A percentile compares a stretch with the other conserved stretches of the same genome.
phyloP scores from a whole-genome alignment of 2,329 filamentous ascomycete genomes.

The Paecilomyces formosus region DNA sequence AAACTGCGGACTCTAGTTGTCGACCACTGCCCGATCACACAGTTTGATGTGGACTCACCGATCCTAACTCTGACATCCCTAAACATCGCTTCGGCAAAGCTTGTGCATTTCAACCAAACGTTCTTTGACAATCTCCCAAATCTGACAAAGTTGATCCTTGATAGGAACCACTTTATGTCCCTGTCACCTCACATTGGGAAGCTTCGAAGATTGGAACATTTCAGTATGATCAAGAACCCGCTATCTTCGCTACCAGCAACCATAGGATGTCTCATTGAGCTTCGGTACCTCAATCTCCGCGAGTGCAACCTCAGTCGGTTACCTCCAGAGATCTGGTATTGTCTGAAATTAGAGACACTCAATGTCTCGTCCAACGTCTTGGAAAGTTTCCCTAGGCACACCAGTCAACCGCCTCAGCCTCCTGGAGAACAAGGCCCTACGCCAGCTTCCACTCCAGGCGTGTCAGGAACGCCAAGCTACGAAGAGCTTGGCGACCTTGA shows the following conservation, averaged over 20 bases:
- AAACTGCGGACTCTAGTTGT: slow-evolving; percentile 77
- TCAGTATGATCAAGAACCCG: slow-evolving; percentile 90
- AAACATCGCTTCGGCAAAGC: slow-evolving; percentile 84
- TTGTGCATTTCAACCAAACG: slow-evolving; percentile 79
- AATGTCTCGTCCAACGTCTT: slow-evolving; percentile 95
- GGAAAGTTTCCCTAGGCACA: slow-evolving; percentile 80
- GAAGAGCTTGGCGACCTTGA: slow-evolving; percentile 68
- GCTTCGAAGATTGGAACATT: slow-evolving; percentile 73
- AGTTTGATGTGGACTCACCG: slow-evolving; percentile 72
- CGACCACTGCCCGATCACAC: slow-evolving; percentile 91
- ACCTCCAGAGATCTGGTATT: slow-evolving; percentile 94
- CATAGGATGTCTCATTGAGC: slow-evolving; percentile 77
- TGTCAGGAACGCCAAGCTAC: slow-evolving; percentile 60
- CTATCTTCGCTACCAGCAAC: slow-evolving; percentile 77
- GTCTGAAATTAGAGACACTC: slow-evolving; percentile 78
- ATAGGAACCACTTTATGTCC: slow-evolving; percentile 93
- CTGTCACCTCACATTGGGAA: slow-evolving; percentile 79
- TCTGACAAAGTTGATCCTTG: slow-evolving; percentile 77
- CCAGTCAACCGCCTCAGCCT: slow-evolving; percentile 56
- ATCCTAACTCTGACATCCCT: slow-evolving; percentile 77
- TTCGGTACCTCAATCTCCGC: slow-evolving; percentile 78
- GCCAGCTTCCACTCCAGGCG: slow-evolving; percentile 38
- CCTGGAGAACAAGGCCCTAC: slow-evolving; percentile 43
- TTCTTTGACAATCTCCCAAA: slow-evolving; percentile 83
- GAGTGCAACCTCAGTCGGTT: slow-evolving; percentile 89